Evolutionary conservation across 2,329 filamentous ascomycete species (phyloP).

Genomic region (Orbilia javanica): DNA sequence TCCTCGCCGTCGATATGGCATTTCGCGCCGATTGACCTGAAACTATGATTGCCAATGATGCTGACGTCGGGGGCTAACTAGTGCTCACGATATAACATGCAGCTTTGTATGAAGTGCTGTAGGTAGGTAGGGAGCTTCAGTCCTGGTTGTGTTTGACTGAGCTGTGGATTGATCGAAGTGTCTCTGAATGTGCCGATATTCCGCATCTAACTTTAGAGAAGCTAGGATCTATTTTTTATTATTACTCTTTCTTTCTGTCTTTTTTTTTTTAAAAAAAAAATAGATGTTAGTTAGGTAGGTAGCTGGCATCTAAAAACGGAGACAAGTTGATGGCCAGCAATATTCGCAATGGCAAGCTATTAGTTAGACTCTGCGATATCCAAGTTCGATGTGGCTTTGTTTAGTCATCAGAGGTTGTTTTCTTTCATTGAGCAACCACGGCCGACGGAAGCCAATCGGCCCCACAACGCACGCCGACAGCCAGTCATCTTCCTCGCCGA

Average conservation of each 20-base stretch:
- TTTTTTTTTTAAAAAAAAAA: background rate
- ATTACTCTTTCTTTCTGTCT: too few species aligned
- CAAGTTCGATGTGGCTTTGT: conserved; percentile 24
- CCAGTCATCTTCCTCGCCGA: background rate
- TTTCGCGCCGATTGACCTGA: conserved; percentile 4
- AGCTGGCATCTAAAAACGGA: conserved; percentile 22
- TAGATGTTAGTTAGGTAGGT: background rate
- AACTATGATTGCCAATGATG: conserved; percentile 16
- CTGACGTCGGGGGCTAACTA: conserved; percentile 22
- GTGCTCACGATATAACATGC: conserved; percentile 52
- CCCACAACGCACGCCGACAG: conserved; percentile 28
- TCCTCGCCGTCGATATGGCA: conserved; percentile 10
- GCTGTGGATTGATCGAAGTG: background rate
- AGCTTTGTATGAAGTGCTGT: background rate
- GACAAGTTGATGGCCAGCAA: conserved; percentile 19
- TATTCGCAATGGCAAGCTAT: too few species aligned
- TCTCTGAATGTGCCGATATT: conserved; percentile 7
- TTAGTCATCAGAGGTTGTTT: conserved; percentile 46
- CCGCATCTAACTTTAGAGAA: conserved; percentile 53
- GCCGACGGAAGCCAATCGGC: background rate
- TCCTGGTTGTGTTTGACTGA: background rate
- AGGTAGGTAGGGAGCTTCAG: background rate
- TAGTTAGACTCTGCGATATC: background rate
- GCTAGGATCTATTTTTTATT: too few species aligned
- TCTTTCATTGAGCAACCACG: too few species aligned